Conservation (phyloP, 108 stramenopile species). For the Nannochloropsis salina region DNA sequence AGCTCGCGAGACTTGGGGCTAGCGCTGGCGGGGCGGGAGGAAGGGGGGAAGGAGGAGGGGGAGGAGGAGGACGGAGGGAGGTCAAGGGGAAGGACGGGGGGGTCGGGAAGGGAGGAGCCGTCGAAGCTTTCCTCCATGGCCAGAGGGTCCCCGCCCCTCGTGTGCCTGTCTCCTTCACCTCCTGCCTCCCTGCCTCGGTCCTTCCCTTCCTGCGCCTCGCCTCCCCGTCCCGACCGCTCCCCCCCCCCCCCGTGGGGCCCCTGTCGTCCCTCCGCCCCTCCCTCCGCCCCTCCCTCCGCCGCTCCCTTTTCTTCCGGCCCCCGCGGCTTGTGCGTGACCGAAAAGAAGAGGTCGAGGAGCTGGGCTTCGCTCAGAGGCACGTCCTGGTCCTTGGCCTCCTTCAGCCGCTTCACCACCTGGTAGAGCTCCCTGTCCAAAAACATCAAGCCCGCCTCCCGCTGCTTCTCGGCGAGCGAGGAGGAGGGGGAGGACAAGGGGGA, state of each 20-base stretch:
- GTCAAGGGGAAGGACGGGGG: not conserved
- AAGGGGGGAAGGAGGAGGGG: not conserved
- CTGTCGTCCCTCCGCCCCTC: not conserved
- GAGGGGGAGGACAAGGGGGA: constrained; percentile 5
- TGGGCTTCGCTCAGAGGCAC: constrained; percentile 16
- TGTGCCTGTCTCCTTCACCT: not conserved
- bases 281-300: not conserved
- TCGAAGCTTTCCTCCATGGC: not conserved
- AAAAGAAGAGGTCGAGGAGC: constrained; percentile 39
- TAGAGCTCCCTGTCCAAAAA: constrained; percentile 34
- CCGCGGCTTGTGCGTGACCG: constrained; percentile 7
- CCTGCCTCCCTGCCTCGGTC: not conserved
- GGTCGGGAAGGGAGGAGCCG: not conserved
- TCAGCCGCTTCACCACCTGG: constrained; percentile 29
- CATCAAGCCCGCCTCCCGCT: constrained; percentile 20
- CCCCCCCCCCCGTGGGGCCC: not conserved
- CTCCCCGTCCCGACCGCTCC: not conserved
- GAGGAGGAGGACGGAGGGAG: not conserved
- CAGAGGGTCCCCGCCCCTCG: not conserved
- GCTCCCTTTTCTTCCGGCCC: constrained; percentile 6
- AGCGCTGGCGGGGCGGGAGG: not conserved
- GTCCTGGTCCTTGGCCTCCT: not conserved
- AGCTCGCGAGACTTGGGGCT: constrained; percentile 24
- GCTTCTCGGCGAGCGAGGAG: not conserved
- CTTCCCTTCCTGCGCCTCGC: not conserved